Conservation (phyloP, 306 rosid species). For the Ormosia semicastrata region DNA sequence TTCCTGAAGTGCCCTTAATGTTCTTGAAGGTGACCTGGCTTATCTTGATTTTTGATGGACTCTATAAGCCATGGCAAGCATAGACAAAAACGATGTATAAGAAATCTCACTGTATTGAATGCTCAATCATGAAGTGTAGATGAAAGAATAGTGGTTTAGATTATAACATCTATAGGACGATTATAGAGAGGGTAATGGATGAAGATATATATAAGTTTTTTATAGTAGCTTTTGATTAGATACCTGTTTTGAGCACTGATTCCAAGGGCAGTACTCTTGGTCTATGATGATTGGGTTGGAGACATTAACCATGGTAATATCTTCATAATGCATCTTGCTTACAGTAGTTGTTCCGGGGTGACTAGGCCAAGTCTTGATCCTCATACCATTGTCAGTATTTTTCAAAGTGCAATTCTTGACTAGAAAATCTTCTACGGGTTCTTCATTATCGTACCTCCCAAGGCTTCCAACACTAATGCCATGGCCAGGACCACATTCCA, state of each 20-base stretch:
- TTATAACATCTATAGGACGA: neutral
- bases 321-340: conserved; percentile 36
- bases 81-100: neutral
- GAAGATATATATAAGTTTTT: no score
- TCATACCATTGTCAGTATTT: conserved; percentile 31
- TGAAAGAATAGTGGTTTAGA: neutral
- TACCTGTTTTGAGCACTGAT: conserved; percentile 38
- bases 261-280: conserved; percentile 60
- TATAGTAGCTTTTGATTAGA: no score
- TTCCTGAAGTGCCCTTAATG: conserved; percentile 31
- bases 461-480: conserved; percentile 50
- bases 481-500: conserved; percentile 47
- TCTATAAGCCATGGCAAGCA: conserved; percentile 8
- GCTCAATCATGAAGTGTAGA: no score
- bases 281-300: conserved; percentile 41
- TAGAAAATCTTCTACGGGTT: conserved; percentile 2
- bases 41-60: conserved; percentile 45
- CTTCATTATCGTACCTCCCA: conserved; percentile 33
- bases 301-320: conserved; percentile 45
- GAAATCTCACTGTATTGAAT: neutral
- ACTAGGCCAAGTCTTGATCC: conserved; percentile 50
- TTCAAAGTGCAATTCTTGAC: conserved; percentile 28
- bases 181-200: neutral
- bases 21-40: conserved; percentile 48
- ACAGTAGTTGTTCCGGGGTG: neutral